phyloP scores from a whole-genome alignment of 805 yeast species.

The Metschnikowia drakensbergensis region DNA sequence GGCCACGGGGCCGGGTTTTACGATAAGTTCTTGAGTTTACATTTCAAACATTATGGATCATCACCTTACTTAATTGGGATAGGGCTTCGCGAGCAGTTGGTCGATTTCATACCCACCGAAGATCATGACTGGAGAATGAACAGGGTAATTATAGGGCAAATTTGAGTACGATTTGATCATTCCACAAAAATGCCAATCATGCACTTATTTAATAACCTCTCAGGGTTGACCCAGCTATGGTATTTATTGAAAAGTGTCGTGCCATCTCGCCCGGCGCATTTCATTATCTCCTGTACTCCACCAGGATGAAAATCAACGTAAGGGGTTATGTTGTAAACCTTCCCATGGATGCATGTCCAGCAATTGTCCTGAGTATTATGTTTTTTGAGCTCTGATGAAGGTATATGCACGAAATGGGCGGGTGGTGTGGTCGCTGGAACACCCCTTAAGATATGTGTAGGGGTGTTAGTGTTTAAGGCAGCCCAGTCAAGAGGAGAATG shows the following conservation, averaged over 20 bases:
- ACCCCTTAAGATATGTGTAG: slow-evolving; percentile 51
- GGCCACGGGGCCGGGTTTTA: slow-evolving; percentile 96
- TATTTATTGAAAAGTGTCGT: slow-evolving; percentile 71
- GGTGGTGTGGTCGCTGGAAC: slow-evolving; percentile 53
- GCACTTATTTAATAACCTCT: slow-evolving; percentile 74
- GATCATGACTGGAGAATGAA: slow-evolving; percentile 62
- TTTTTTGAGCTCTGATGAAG: slow-evolving; percentile 52
- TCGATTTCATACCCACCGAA: slow-evolving; percentile 52
- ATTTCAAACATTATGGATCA: slow-evolving; percentile 13
- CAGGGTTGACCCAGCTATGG: slow-evolving; percentile 75
- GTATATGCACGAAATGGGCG: slow-evolving; percentile 43
- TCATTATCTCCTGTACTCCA: slow-evolving; percentile 72
- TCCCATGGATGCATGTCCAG: slow-evolving; percentile 80
- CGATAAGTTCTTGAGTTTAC: slow-evolving; percentile 52
- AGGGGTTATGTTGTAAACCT: slow-evolving; percentile 82
- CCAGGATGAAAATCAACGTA: slow-evolving; percentile 91
- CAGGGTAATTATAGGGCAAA: slow-evolving; percentile 42
- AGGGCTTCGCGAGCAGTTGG: slow-evolving; percentile 62
- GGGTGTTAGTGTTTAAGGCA: slow-evolving; percentile 40
- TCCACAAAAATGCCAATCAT: slow-evolving; percentile 53
- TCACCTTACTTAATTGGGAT: slow-evolving; percentile 55
- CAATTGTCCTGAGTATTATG: slow-evolving; percentile 67
- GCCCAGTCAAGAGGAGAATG: slow-evolving; percentile 91
- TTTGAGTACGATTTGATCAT: not conserved
- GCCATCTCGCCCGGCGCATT: slow-evolving; percentile 81